Conservation (phyloP, 176 grass and related monocot genomes). For the Metroxylon sagu region DNA sequence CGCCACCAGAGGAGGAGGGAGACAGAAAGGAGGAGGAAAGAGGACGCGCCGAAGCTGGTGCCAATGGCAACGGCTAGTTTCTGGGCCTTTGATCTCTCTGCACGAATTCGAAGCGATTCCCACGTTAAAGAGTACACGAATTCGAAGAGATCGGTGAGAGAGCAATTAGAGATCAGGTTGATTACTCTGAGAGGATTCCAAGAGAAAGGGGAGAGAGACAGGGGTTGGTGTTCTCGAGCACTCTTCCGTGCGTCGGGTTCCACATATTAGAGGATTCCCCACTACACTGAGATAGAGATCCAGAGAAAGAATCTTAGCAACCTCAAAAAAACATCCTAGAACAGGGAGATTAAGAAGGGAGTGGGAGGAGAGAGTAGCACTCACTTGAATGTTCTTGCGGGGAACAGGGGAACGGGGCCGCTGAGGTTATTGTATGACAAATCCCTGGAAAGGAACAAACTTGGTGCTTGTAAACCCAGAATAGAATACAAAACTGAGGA, state of each 20-base stretch:
- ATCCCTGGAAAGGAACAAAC: conserved; percentile 41
- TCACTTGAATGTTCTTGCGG: conserved; percentile 79
- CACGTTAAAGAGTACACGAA: no score
- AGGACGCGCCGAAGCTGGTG: conserved; percentile 56
- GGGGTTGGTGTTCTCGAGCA: conserved; percentile 52
- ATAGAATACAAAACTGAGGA: no score
- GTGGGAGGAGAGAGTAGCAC: neutral
- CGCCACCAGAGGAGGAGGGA: conserved; percentile 49
- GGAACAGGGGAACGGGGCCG: conserved; percentile 63
- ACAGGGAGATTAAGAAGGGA: conserved; percentile 11
- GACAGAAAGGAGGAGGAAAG: conserved; percentile 44
- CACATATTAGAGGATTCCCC: conserved; percentile 89
- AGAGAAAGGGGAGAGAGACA: conserved; percentile 38
- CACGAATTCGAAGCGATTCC: neutral
- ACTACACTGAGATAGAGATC: conserved; percentile 37
- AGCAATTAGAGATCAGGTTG: neutral
- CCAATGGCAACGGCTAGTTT: conserved; percentile 55
- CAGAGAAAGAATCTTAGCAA: neutral
- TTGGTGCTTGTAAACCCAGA: neutral
- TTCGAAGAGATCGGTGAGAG: no score
- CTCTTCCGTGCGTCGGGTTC: conserved; percentile 27
- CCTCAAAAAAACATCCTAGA: neutral
- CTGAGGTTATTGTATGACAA: conserved; percentile 94
- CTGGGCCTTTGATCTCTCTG: conserved; percentile 59
- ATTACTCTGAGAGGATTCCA: conserved; percentile 51